Conservation (phyloP, 352 stramenopile species). For the Phytophthora melonis region DNA sequence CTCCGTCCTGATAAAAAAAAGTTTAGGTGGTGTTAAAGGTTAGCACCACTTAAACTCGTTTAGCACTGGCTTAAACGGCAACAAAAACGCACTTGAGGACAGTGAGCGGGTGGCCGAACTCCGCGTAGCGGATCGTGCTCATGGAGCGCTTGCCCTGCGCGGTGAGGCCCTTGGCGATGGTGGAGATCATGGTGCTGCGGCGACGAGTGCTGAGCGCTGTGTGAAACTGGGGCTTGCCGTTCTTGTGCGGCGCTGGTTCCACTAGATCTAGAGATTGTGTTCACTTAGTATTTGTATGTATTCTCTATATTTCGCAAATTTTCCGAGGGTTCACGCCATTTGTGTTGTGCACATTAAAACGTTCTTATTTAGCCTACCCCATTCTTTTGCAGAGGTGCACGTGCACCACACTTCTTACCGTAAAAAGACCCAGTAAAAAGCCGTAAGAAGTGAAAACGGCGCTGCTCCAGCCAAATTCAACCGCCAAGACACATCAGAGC, state of each 20-base stretch:
- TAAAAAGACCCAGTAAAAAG: slow-evolving; percentile 25
- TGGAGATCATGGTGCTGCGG: slow-evolving; percentile 56
- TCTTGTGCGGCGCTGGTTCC: slow-evolving; percentile 22
- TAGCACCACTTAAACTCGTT: background rate
- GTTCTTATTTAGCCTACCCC: too few relatives aligned
- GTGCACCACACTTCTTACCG: slow-evolving; percentile 20
- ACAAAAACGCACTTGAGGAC: slow-evolving; percentile 61
- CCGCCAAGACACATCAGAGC: background rate
- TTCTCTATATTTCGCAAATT: slow-evolving; percentile 18
- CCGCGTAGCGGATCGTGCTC: slow-evolving; percentile 78
- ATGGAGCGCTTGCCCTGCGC: slow-evolving; percentile 66
- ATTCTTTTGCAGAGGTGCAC: background rate
- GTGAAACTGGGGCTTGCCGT: too few relatives aligned
- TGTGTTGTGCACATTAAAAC: background rate
- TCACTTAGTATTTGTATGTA: slow-evolving; percentile 18
- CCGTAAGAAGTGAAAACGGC: slow-evolving; percentile 8
- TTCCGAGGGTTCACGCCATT: slow-evolving; percentile 31
- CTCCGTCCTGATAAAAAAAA: slow-evolving; percentile 53
- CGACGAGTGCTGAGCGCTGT: too few relatives aligned
- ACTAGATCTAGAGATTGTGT: slow-evolving; percentile 6
- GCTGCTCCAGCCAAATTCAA: slow-evolving; percentile 22
- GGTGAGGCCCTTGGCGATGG: slow-evolving; percentile 63
- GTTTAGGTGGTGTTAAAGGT: background rate
- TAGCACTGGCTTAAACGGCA: background rate
- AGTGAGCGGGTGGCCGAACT: slow-evolving; percentile 74